phyloP scores from a whole-genome alignment of 2,329 filamentous ascomycete species.

The Xylariaceae sp. region DNA sequence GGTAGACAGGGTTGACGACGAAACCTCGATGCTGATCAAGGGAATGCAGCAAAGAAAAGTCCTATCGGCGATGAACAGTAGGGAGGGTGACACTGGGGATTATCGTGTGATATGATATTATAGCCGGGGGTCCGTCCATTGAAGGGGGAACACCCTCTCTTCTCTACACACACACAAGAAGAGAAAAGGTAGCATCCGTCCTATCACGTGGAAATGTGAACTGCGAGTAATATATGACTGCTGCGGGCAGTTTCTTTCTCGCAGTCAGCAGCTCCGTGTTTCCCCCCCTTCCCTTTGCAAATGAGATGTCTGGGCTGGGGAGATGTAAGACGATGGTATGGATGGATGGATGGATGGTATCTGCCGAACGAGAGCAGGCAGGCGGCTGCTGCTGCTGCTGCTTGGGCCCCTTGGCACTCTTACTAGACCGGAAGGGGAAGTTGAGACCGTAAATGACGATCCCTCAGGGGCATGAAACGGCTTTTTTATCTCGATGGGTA shows the following conservation, averaged over 20 bases:
- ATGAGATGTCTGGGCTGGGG: conserved; percentile 1
- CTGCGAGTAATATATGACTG: conserved; percentile 14
- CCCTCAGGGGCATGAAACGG: conserved; percentile 6
- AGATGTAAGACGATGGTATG: neutral
- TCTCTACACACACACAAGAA: neutral
- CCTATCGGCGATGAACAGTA: conserved; percentile 1
- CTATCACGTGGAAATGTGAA: conserved; percentile 17
- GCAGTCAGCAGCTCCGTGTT: neutral
- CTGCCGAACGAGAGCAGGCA: conserved; percentile 5
- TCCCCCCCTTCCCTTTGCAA: conserved; percentile 5
- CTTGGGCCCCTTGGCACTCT: conserved; percentile 10
- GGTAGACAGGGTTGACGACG: too few relatives aligned
- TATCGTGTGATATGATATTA: neutral
- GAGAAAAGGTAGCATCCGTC: neutral
- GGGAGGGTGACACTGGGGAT: neutral
- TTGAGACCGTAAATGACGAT: conserved; percentile 9
- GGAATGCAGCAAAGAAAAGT: neutral
- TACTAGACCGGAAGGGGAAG: conserved; percentile 18
- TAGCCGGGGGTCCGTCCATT: neutral
- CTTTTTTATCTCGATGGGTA: neutral
- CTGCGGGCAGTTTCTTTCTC: neutral
- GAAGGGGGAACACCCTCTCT: neutral
- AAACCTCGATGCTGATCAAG: too few relatives aligned
- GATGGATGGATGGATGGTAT: neutral
- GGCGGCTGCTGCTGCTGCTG: conserved; percentile 7